Base-by-base conservation (phyloP, 148 eudicot genomes). In the Fagopyrum tataricum region DNA sequence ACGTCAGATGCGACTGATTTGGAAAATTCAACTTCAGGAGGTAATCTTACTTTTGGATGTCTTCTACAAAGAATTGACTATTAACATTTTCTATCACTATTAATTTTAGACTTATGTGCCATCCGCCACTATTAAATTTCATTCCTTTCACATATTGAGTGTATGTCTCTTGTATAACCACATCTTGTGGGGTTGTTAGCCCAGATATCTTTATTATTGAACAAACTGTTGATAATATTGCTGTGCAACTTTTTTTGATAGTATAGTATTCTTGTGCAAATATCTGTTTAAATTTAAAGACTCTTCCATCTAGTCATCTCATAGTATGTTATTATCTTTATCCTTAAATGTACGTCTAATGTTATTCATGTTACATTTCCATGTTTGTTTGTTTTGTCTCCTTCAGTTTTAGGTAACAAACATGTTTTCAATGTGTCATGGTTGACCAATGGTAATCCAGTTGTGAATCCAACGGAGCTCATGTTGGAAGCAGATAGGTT, bases 391-490 rank as follows among this genome's bases (percentile, higher is more conserved):
- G 62, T 74, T 69, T 74, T 40, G 56, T 64, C 21, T 56, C 52
- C 72, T 79, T 80, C 62, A 76, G 37, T 76, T 67, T 37, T 77
- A 75, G 90, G 84, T 69, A 80, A 58, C 56, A 81, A 80, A 47
- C 77, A 71, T 53, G 72, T 73, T 52, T 92, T 95, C 72, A 91
- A 90, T 72, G 31, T 91, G 52, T 90, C 93, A 20, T 84, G 91
- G 97, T 44, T 91, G 74, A 73, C 71, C 61, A 88, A 79, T 78
- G 87, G 87, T 64, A 96, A 91, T 79, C 96, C 98, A 67, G 78
- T 91, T 73, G 75, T 95, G 73, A 87, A 95, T 81, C 79, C 82
- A 58, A 77, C 77, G 58, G 76, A 82, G 43, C 89, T 91, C 20
- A 69, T 67, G 20, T 82, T 93, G 37, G 97, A 95, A 74, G 89